These are phyloP conservation scores for Chlamydomonas eustigma DNA, from an alignment of 139 green algal genomes.

Conservation along the genomic window DNA sequence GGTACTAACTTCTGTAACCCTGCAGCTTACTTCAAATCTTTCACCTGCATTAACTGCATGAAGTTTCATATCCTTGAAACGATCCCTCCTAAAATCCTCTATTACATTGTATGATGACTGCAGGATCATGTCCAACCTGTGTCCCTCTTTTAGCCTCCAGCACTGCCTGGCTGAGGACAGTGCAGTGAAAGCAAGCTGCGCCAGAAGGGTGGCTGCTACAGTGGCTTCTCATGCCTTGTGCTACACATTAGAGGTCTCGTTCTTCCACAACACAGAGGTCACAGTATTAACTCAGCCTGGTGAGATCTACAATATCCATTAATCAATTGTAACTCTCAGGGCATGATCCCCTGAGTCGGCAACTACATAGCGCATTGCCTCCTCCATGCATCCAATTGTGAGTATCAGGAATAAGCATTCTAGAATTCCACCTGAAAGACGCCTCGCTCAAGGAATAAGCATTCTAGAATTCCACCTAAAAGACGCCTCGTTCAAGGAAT, in stretches of 20 bases:
- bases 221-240: not conserved
- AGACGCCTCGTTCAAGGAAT: too few species aligned
- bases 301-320: not conserved
- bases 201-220: not conserved
- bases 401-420: too few species aligned
- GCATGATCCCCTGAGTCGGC: not conserved
- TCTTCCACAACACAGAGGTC: slow-evolving; percentile 5
- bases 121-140: slow-evolving; percentile 4
- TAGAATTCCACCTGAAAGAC: too few species aligned
- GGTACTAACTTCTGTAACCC: too few species aligned
- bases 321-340: not conserved
- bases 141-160: not conserved
- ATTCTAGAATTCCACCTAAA: too few species aligned
- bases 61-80: too few species aligned
- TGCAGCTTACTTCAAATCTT: too few species aligned
- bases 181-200: not conserved
- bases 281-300: not conserved
- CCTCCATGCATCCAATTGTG: too few species aligned
- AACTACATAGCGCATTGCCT: not conserved
- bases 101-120: too few species aligned
- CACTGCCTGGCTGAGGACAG: not conserved
- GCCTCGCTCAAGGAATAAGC: too few species aligned
- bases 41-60: too few species aligned
- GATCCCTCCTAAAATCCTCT: too few species aligned
- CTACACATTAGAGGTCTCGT: slow-evolving; percentile 8